A percentile compares a stretch with the other conserved stretches of the same genome.
Conservation (phyloP, 352 stramenopile genomes). For the Peronospora destructor region DNA sequence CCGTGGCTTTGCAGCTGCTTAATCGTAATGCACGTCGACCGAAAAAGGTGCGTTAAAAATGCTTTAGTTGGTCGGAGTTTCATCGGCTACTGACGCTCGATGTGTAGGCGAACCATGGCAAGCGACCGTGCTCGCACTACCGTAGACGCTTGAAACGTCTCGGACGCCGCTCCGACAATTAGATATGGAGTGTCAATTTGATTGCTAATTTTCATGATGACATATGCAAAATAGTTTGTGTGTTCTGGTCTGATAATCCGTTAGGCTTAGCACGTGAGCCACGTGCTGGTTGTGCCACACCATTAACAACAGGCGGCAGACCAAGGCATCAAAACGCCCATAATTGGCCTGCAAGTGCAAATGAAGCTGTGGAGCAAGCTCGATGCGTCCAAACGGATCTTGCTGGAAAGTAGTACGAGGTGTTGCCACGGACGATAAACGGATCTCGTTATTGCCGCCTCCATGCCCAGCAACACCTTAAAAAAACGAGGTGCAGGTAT, state of each 20-base stretch:
- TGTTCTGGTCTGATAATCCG: not conserved
- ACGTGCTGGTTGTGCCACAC: too few species aligned
- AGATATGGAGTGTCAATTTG: not conserved
- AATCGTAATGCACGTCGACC: conserved; percentile 37
- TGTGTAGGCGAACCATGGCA: conserved; percentile 40
- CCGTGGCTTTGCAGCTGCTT: conserved; percentile 41
- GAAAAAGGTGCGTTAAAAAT: conserved; percentile 33
- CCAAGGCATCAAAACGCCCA: too few species aligned
- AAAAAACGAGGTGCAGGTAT: too few species aligned
- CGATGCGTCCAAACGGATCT: too few species aligned
- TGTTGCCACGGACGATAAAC: too few species aligned
- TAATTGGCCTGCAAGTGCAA: too few species aligned
- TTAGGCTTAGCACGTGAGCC: not conserved
- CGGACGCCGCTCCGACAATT: conserved; percentile 23
- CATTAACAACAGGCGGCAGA: too few species aligned
- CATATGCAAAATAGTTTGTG: conserved; percentile 35
- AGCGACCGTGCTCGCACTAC: conserved; percentile 47
- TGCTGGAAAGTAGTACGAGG: too few species aligned
- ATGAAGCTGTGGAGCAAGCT: too few species aligned
- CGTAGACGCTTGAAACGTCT: conserved; percentile 40
- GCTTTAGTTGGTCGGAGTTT: not conserved
- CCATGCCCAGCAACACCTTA: too few species aligned
- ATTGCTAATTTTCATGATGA: conserved; percentile 14
- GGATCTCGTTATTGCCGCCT: too few species aligned
- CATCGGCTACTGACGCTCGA: not conserved